Base-by-base conservation (phyloP, 768 basidiomycete species). In the Pseudohyphozyma bogoriensis region DNA sequence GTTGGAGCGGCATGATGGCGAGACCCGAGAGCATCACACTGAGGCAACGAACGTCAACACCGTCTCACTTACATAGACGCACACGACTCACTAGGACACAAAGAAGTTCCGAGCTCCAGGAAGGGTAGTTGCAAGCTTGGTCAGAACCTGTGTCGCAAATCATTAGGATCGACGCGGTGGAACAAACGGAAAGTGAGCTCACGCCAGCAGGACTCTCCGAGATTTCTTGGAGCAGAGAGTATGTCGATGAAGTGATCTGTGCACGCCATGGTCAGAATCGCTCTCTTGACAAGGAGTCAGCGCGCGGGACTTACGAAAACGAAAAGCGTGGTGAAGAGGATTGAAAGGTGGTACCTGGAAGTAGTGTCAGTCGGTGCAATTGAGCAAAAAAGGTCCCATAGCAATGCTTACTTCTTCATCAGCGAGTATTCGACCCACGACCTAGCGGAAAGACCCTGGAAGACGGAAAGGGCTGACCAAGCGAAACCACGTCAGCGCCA, bases 351-450 rank as follows among this genome's bases (percentile, higher is more conserved):
- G 42, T 63, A 59, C 29, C 47, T 49, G 18, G 37, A 36, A 9
- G 13, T 40, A 46, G 26, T 32, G n/a, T 5, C 13, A 29, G 28
- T 5, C 15, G 47, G 8, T 42, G 33, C 26, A 0, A 60, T 42
- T 4, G 24, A 32, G n/a, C 33, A 26, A 3, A 15, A 24, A 37
- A 70, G 56, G 16, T 62, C 50, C 3, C 96, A 79, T 77, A 95
- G 93, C 35, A 95, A 78, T 70, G 92, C 90, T 72, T 95, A 95
- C 90, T 96, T 97, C 68, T 85, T 87, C 72, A 99, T 74, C 47
- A 96, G 74, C 0, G 89, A 89, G 68, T 89, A 92, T 70, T 97
- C 93, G 37, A 96, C 82, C 84, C 88, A 86, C 70, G 90, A 93
- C 32, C 90, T 78, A 5, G 93, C 90, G 36, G 82, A 83, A 68